Evolutionary conservation across 2,329 filamentous ascomycete genomes (phyloP).

Genomic region (Penicillium capsulatum): DNA sequence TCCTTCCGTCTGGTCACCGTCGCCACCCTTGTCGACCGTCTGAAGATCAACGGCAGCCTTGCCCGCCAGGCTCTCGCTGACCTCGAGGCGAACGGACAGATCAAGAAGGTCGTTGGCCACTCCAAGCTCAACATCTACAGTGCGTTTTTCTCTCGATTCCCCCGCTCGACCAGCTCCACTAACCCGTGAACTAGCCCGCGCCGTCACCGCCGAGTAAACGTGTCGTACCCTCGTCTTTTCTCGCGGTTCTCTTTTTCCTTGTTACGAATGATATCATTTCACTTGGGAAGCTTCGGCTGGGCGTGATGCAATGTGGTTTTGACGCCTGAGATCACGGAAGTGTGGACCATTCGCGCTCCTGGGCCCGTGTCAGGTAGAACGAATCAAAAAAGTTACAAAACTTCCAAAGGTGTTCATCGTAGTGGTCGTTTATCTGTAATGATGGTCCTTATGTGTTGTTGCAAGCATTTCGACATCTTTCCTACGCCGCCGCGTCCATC

Average conservation of each 20-base stretch:
- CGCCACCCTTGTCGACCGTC: constrained; percentile 95
- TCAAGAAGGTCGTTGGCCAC: constrained; percentile 96
- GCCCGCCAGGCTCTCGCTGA: constrained; percentile 85
- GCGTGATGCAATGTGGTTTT: constrained; percentile 35
- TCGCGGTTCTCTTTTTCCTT: constrained; percentile 37
- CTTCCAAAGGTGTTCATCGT: no score
- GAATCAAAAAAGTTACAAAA: constrained; percentile 32
- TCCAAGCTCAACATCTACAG: constrained; percentile 99
- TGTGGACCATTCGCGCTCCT: constrained; percentile 29
- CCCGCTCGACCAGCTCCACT: constrained; percentile 9
- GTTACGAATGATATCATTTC: constrained; percentile 40
- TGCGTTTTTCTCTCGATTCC: constrained; percentile 47
- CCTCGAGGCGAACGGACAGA: constrained; percentile 95
- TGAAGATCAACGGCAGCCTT: constrained; percentile 99
- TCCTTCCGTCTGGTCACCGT: constrained; percentile 99
- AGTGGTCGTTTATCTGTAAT: no score
- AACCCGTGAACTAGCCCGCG: constrained; percentile 35
- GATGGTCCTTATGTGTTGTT: no score
- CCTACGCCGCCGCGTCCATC: constrained; percentile 19
- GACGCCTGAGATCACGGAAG: constrained; percentile 28
- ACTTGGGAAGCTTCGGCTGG: constrained; percentile 36
- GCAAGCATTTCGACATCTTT: neutral
- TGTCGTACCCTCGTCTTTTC: constrained; percentile 30
- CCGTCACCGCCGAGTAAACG: constrained; percentile 45
- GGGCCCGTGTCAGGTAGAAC: constrained; percentile 31